Evolutionary conservation across 306 rosid genomes (phyloP).

Genomic region (Pterocarpus macrocarpus): DNA sequence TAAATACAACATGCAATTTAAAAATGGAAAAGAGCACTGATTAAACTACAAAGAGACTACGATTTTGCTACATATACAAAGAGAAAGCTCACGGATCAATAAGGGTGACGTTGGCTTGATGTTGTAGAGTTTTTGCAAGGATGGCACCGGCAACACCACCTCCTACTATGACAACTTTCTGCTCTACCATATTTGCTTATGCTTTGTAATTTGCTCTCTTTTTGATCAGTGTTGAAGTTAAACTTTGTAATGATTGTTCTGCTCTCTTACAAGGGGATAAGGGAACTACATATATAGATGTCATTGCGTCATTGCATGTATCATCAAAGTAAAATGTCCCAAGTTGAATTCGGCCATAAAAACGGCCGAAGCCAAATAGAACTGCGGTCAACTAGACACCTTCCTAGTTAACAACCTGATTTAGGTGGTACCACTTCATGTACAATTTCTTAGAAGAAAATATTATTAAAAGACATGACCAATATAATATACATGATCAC

Average conservation of each 20-base stretch:
- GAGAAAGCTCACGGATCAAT: conserved; percentile 71
- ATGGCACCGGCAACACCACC: conserved; percentile 90
- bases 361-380: conserved; percentile 2
- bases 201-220: not conserved
- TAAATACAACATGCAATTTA: not conserved
- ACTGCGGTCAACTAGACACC: conserved; percentile 39
- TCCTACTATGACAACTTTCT: conserved; percentile 79
- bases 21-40: not conserved
- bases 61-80: not conserved
- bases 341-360: conserved; percentile 36
- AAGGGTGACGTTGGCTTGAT: conserved; percentile 67
- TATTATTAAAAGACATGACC: not conserved
- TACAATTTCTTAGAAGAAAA: conserved; percentile 27
- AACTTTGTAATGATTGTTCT: conserved; percentile 27
- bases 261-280: conserved; percentile 13
- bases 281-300: conserved; percentile 47
- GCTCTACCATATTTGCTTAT: conserved; percentile 46
- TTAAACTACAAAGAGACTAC: conserved; percentile 2
- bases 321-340: conserved; percentile 38
- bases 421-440: conserved; percentile 3
- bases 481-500: not conserved
- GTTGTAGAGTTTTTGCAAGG: conserved; percentile 70
- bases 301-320: conserved; percentile 52
- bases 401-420: conserved; percentile 22
- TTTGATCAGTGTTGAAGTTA: not conserved